Evolutionary conservation across 345 rosid genomes (phyloP), one percentile per base, ranked within the genome.

Genomic region (Brassica juncea): DNA sequence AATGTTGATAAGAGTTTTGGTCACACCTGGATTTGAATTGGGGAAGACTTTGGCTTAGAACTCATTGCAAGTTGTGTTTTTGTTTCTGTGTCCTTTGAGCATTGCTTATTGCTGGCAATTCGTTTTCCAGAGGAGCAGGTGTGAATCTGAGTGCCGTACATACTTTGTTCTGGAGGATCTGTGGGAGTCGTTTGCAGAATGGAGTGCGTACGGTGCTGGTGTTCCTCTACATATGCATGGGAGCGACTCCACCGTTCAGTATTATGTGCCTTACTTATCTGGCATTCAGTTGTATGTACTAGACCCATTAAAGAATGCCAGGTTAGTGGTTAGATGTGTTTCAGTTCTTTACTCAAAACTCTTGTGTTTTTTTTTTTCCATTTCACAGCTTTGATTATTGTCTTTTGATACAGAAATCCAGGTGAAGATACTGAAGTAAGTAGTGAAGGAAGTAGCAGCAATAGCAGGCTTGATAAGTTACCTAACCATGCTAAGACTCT

Each of bases 151-250:
- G 59, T 69, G 23, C 30, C 72, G 69, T 25, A 84, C 68, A 2
- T 92, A 85, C 59, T 93, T 91, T 82, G 64, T 87, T 54, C 89
- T 95, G 0, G 90, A 84, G 25, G 96, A 95, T 81, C 74, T 95
- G 11, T 95, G 98, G 99, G 97, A 93, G 69, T 86, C 94, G 58
- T 91, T 91, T 21, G 85, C 81, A 19, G 94, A 93, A 74, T 93
- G 98, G 98, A 95, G 99, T 83, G 97, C 94, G 0, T 95, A 91
- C 65, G 98, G 99, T 62, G 97, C 92, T 0, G 98, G 96, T 54
- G 92, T 93, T 68, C 98, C 94, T 12, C 85, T 95, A 55, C 61
- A 90, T 39, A 83, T 95, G 88, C 83, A 90, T 59, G 93, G 89
- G 57, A 84, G 80, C 3, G 97, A 93, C 79, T 86, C 88, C 61